A percentile compares a stretch with the other conserved stretches of the same genome.
These are phyloP conservation scores for Talaromyces sp. DNA, from an alignment of 2,329 filamentous ascomycete species.

Conservation along the genomic window DNA sequence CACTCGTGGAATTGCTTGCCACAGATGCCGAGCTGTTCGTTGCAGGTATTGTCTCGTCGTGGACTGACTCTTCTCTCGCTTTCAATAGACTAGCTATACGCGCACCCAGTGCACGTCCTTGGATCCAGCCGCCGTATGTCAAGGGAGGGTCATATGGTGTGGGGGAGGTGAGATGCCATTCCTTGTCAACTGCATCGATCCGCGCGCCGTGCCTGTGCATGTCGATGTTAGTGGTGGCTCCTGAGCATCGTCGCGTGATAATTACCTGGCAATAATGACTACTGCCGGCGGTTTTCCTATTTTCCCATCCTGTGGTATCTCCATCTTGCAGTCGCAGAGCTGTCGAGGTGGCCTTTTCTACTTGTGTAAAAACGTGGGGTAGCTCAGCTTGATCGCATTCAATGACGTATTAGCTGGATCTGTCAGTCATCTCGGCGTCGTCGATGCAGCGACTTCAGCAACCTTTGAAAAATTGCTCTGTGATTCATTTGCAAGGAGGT, in stretches of 20 bases:
- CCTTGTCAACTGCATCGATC: constrained; percentile 88
- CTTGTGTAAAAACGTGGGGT: constrained; percentile 9
- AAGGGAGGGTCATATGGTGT: constrained; percentile 94
- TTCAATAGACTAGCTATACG: constrained; percentile 73
- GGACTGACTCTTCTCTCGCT: constrained; percentile 40
- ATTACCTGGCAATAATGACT: constrained; percentile 43
- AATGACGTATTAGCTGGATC: constrained; percentile 7
- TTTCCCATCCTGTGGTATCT: constrained; percentile 25
- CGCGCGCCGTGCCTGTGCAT: constrained; percentile 77
- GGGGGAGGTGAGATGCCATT: constrained; percentile 90
- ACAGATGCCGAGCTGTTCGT: neutral
- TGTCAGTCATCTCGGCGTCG: neutral
- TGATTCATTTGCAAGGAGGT: neutral
- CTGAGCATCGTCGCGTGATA: neutral
- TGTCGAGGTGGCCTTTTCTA: neutral
- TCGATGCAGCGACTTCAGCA: neutral
- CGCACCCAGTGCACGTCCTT: constrained; percentile 75
- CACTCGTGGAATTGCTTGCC: constrained; percentile 7
- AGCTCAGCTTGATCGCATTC: constrained; percentile 4
- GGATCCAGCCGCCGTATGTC: constrained; percentile 90
- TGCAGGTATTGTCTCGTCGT: neutral
- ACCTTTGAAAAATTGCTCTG: neutral
- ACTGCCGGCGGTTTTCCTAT: constrained; percentile 36
- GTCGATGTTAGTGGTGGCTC: neutral
- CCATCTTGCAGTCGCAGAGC: neutral